phyloP scores from a whole-genome alignment of 176 grass and related monocot species.

The Pharus latifolius region DNA sequence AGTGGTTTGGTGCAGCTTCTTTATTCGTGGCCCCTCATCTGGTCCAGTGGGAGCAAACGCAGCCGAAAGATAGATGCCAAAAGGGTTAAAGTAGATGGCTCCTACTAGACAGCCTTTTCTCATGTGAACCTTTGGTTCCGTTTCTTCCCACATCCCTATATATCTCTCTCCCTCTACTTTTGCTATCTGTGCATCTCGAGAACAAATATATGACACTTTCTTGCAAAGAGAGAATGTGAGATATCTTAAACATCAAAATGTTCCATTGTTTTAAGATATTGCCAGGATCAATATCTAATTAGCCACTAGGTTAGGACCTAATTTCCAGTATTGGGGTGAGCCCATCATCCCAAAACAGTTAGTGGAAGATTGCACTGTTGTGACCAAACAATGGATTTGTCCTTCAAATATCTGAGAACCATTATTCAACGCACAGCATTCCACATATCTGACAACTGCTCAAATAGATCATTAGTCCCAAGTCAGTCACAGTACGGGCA shows the following conservation, averaged over 20 bases:
- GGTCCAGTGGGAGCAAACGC: background rate
- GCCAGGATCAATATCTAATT: too few relatives aligned
- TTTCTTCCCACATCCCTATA: too few relatives aligned
- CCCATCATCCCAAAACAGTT: too few relatives aligned
- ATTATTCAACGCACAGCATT: background rate
- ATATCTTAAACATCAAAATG: background rate
- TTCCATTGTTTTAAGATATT: background rate
- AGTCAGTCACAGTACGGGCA: too few relatives aligned
- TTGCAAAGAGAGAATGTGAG: background rate
- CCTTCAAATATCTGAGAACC: too few relatives aligned
- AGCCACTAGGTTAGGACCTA: background rate
- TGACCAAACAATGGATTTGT: too few relatives aligned
- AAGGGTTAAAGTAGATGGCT: constrained; percentile 2
- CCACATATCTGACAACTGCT: background rate
- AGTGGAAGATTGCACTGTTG: too few relatives aligned
- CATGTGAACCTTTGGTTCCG: background rate
- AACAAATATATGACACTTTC: background rate
- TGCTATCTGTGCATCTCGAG: background rate
- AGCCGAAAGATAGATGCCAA: constrained; percentile 30
- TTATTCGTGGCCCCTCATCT: constrained; percentile 20
- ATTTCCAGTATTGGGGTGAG: background rate
- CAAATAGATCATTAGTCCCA: background rate
- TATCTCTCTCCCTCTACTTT: too few relatives aligned
- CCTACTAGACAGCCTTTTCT: background rate
- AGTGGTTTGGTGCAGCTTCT: constrained; percentile 18